Conservation (phyloP, 495 filamentous ascomycete species). For the Jackrogersella minutella region DNA sequence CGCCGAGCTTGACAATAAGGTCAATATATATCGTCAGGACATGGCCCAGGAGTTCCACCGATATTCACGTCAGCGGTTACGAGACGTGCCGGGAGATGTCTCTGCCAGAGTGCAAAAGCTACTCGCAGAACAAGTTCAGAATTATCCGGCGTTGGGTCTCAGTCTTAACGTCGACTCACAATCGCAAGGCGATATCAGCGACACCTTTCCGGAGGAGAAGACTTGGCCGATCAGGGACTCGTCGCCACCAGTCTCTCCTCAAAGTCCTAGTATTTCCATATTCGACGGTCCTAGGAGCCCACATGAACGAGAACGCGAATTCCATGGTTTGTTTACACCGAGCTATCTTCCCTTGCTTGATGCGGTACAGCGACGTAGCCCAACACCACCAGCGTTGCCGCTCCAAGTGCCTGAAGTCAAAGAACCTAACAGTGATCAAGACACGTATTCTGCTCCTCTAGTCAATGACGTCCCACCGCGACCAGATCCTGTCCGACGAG, state of each 20-base stretch:
- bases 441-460: conserved; percentile 6
- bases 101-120: conserved; percentile 53
- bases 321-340: conserved; percentile 68
- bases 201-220: conserved; percentile 35
- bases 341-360: conserved; percentile 67
- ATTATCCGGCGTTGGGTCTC: conserved; percentile 51
- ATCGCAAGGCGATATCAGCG: conserved; percentile 18
- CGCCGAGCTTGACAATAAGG: conserved; percentile 57
- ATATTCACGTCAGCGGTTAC: conserved; percentile 56
- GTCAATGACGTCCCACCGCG: conserved; percentile 10
- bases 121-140: conserved; percentile 54
- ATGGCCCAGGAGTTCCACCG: conserved; percentile 58
- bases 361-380: conserved; percentile 45
- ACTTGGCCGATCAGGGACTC: conserved; percentile 47
- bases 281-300: conserved; percentile 50
- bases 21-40: conserved; percentile 58
- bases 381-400: conserved; percentile 36
- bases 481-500: conserved; percentile 36
- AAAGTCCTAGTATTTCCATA: conserved; percentile 46
- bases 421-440: conserved; percentile 43
- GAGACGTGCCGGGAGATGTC: conserved; percentile 53
- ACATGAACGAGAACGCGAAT: conserved; percentile 63
- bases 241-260: conserved; percentile 54
- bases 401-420: conserved; percentile 38
- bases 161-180: conserved; percentile 27